phyloP scores from a whole-genome alignment of 768 basidiomycete genomes.

The Fibroporia radiculosa region DNA sequence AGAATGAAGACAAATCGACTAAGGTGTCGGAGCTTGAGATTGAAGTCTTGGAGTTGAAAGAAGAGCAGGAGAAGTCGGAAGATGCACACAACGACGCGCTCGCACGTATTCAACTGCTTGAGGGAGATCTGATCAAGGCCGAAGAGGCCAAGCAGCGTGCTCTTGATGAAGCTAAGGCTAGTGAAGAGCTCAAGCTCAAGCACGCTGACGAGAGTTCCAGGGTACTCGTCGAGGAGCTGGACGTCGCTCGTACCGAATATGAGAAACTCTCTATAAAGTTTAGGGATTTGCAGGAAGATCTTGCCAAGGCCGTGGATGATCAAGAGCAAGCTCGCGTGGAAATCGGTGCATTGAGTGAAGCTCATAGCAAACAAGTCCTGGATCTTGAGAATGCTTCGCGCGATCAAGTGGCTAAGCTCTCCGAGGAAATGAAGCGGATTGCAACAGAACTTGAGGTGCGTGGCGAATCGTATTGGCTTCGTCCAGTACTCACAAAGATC shows the following conservation, averaged over 20 bases:
- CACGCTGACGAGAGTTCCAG: slow-evolving; percentile 33
- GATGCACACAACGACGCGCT: slow-evolving; percentile 45
- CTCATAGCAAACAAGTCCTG: slow-evolving; percentile 39
- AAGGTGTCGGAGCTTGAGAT: slow-evolving; percentile 79
- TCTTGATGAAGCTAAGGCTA: slow-evolving; percentile 36
- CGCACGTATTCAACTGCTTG: slow-evolving; percentile 40
- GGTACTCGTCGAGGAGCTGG: slow-evolving; percentile 41
- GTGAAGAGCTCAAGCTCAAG: slow-evolving; percentile 37
- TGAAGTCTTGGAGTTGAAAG: slow-evolving; percentile 71
- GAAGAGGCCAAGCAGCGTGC: slow-evolving; percentile 40
- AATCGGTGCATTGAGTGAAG: slow-evolving; percentile 36
- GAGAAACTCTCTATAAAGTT: slow-evolving; percentile 35
- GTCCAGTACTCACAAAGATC: slow-evolving; percentile 5
- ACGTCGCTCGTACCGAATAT: slow-evolving; percentile 24
- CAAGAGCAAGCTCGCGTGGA: slow-evolving; percentile 43
- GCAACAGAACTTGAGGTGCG: slow-evolving; percentile 59
- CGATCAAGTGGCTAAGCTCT: slow-evolving; percentile 42
- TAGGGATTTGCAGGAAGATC: slow-evolving; percentile 37
- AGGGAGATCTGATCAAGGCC: slow-evolving; percentile 46
- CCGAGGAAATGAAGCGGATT: slow-evolving; percentile 48
- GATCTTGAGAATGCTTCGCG: slow-evolving; percentile 45
- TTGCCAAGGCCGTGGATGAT: slow-evolving; percentile 35
- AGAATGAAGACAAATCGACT: slow-evolving; percentile 62
- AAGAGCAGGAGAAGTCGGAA: slow-evolving; percentile 56
- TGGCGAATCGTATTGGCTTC: not conserved